Base-by-base conservation (phyloP, 768 basidiomycete genomes). In the Lactarius deliciosus region DNA sequence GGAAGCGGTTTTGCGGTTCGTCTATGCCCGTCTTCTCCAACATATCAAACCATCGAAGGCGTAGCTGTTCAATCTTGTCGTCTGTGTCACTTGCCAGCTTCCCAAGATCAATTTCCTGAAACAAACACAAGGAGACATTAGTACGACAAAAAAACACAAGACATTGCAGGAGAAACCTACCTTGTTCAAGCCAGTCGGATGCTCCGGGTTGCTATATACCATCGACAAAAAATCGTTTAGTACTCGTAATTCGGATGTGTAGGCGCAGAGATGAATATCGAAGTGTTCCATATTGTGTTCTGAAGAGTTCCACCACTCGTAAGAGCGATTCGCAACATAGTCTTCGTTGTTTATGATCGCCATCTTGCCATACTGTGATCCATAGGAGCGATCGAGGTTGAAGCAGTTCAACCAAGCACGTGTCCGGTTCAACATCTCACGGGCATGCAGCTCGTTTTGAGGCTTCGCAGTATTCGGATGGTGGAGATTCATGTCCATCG, bases 371-470 rank as follows among this genome's bases (percentile, higher is more conserved):
- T 96, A 94, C 76, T 95, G 90, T n/a, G 87, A 89, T 15, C 91
- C 88, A 20, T 90, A 89, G 7, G 94, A 95, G 22, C 94, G 88
- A 75, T 98, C 95, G 56, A 96, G 80, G 76, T 95, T 93, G 78
- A 90, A 92, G 75, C 92, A 94, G 74, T 90, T 92, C 66, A 97
- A 77, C 94, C 94, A 98, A 3, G 90, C 85, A 22, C 94, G 86
- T 58, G 93, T 93, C 50, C 95, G 88, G 74, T 95, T 96, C 62
- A 94, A 85, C 77, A 95, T 86, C 77, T 95, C 91, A 54, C 95
- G 86, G 5, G 90, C 90, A 67, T 93, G 89, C 63, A 84, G 83
- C 75, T 96, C 94, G 73, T 92, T 92, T 10, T 86, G 78, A 13
- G 91, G 90, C 69, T 89, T 87, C 22, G 87, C 86, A 2, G 87